These are phyloP conservation scores for Suillus subaureus DNA, from an alignment of 768 basidiomycete species.

Conservation along the genomic window DNA sequence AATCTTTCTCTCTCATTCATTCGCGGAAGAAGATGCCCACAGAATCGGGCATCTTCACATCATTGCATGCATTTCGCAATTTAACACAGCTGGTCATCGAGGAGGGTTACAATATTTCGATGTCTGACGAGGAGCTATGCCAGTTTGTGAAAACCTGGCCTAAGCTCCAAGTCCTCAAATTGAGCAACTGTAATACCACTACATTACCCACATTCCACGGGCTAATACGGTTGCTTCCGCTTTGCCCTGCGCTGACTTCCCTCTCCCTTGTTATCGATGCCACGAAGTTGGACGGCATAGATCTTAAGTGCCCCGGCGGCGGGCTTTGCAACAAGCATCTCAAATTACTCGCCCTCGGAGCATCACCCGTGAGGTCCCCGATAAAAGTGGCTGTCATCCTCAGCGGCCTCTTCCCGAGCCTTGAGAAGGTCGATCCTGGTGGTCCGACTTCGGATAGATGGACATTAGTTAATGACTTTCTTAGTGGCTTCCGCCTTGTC, in stretches of 20 bases:
- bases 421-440: slow-evolving; percentile 21
- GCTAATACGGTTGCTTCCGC: slow-evolving; percentile 12
- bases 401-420: slow-evolving; percentile 18
- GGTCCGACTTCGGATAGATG: background rate
- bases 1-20: background rate
- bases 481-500: background rate
- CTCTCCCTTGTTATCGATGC: slow-evolving; percentile 26
- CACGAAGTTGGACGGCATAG: background rate
- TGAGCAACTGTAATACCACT: slow-evolving; percentile 14
- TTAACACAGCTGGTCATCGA: slow-evolving; percentile 2
- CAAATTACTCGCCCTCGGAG: slow-evolving; percentile 20
- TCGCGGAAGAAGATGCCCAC: background rate
- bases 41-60: background rate
- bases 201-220: slow-evolving; percentile 21
- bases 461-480: background rate
- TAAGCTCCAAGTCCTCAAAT: slow-evolving; percentile 20
- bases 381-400: slow-evolving; percentile 14
- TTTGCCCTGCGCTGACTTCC: slow-evolving; percentile 16
- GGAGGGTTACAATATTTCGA: slow-evolving; percentile 15
- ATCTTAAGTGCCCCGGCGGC: background rate
- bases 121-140: slow-evolving; percentile 20
- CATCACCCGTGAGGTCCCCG: slow-evolving; percentile 19
- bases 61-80: background rate
- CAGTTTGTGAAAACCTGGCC: slow-evolving; percentile 26
- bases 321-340: background rate